Conservation (phyloP, 208 protist species). For the Trypanosoma lewisi region DNA sequence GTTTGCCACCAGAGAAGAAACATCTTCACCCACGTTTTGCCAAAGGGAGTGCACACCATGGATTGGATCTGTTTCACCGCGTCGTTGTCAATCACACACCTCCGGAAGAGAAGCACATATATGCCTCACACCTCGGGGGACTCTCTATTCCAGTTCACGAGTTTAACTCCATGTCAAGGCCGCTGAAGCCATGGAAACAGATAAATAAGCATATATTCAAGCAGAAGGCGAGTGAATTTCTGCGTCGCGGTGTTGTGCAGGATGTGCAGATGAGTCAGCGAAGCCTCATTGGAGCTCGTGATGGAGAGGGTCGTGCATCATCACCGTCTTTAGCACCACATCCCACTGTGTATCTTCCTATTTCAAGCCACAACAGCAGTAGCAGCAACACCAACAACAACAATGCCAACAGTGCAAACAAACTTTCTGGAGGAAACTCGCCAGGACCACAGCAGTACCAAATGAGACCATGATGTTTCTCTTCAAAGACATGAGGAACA, state of each 20-base stretch:
- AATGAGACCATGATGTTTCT: conserved; percentile 3
- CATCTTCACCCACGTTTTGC: conserved; percentile 13
- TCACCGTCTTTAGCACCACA: background rate
- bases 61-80: conserved; percentile 58
- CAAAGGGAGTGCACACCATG: conserved; percentile 45
- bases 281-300: background rate
- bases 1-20: conserved; percentile 13
- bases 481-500: background rate
- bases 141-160: conserved; percentile 71
- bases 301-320: background rate
- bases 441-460: conserved; percentile 1
- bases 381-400: conserved; percentile 8
- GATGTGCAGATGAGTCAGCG: conserved; percentile 32
- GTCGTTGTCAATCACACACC: conserved; percentile 60
- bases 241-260: conserved; percentile 44
- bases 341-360: conserved; percentile 1
- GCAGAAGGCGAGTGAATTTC: conserved; percentile 37
- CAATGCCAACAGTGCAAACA: conserved; percentile 2
- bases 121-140: conserved; percentile 65
- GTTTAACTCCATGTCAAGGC: conserved; percentile 71
- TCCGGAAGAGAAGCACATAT: conserved; percentile 50
- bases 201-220: conserved; percentile 25
- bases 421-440: background rate
- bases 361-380: background rate
- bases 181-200: conserved; percentile 40